Evolutionary conservation across 2,329 filamentous ascomycete genomes (phyloP), one percentile per base, ranked within the genome.

Genomic region (Fusarium denticulatum): DNA sequence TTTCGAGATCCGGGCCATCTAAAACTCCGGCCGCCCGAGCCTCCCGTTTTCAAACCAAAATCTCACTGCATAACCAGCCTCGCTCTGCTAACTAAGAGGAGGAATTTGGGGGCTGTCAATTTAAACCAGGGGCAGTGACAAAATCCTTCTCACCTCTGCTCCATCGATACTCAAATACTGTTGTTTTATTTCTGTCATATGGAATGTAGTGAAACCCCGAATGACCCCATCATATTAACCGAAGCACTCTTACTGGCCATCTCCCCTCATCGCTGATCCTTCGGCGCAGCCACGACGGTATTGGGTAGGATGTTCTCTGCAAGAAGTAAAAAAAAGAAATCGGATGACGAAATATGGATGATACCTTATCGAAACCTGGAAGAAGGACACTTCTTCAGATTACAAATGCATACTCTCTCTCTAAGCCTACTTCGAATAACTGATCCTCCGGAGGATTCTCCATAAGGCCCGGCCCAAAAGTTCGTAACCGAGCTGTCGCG

Each of bases 161-260:
- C 20, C 5, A 1, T 18, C 1, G 1, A 6, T 9, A 18, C 1
- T 5, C 3, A 1, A 0, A 3, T 1, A 28, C 20, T 49, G 42
- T 1, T 5, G 0, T 5, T 14, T 18, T 59, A 28, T 30, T 59
- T 59, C 18, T 59, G n/a, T 37, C 42, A 24, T 7, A 7, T 3
- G 0, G 11, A 6, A n/a, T 16, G 24, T 10, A n/a, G 24, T 59
- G 42, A 59, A 37, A 50, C 56, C 15, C 5, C 6, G 12, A 30
- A 36, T 50, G 40, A 16, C 56, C 34, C 42, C 56, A 50, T 28
- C 20, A 36, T 20, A 7, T 47, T 47, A 26, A 30, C 3, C 40
- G 43, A 36, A 8, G 20, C 32, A 0, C 16, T 59, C 24, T 50
- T 7, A 58, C 55, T 58, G 55, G 55, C 6, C 20, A 28, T 9